A percentile compares a stretch with the other conserved stretches of the same genome.
Conservation (phyloP, 805 yeast species). For the Millerozyma miso region DNA sequence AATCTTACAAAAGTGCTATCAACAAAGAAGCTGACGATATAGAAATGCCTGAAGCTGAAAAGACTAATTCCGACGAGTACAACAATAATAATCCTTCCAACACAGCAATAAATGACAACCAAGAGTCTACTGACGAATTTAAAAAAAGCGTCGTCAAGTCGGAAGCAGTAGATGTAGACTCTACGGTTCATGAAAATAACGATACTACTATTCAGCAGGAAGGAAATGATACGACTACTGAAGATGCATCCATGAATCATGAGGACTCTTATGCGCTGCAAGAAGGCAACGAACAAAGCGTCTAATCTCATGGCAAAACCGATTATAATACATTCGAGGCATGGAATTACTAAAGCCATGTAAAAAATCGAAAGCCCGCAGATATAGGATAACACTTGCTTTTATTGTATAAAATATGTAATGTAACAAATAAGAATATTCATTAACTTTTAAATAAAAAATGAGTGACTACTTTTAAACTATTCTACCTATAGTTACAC, state of each 20-base stretch:
- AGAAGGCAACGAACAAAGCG: slow-evolving; percentile 7
- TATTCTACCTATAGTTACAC: too few relatives aligned
- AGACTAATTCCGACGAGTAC: slow-evolving; percentile 8
- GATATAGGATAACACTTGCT: too few relatives aligned
- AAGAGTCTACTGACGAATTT: background rate
- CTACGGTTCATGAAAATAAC: slow-evolving; percentile 43
- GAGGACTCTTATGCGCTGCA: slow-evolving; percentile 20
- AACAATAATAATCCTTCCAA: slow-evolving; percentile 9
- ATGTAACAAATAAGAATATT: background rate
- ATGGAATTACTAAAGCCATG: too few relatives aligned
- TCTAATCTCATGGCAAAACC: background rate
- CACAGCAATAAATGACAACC: background rate
- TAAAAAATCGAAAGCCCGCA: too few relatives aligned
- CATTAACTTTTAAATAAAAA: background rate
- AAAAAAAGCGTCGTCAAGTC: slow-evolving; percentile 2
- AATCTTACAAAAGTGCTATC: slow-evolving; percentile 14
- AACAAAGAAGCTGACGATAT: slow-evolving; percentile 8
- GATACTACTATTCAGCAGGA: slow-evolving; percentile 47
- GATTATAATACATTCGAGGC: too few relatives aligned
- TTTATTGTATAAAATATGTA: background rate
- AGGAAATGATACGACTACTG: slow-evolving; percentile 47
- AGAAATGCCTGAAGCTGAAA: slow-evolving; percentile 7
- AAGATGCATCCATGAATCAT: slow-evolving; percentile 31
- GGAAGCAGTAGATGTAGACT: slow-evolving; percentile 39
- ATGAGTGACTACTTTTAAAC: too few relatives aligned